Percentiles rank a stretch among this genome's conserved stretches.
Evolutionary conservation across 2,329 filamentous ascomycete genomes (phyloP).

Genomic region (Exophiala bonariae): DNA sequence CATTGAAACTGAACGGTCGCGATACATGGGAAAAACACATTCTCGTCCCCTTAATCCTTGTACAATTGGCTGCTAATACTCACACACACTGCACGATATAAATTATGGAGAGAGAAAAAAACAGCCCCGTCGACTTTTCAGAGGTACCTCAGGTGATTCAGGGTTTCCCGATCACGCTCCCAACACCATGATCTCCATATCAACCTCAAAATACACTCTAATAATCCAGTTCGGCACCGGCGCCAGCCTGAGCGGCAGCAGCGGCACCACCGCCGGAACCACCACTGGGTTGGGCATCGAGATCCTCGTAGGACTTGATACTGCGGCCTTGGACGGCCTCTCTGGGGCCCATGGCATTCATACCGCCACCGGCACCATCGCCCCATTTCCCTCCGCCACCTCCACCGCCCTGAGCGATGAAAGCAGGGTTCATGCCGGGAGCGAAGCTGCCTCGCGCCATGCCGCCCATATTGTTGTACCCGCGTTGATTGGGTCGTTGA

Average conservation of each 20-base stretch:
- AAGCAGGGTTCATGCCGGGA: slow-evolving; percentile 45
- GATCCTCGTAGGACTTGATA: slow-evolving; percentile 94
- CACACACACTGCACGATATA: no score
- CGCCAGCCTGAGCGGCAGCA: slow-evolving; percentile 17
- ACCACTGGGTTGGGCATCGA: slow-evolving; percentile 64
- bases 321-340: slow-evolving; percentile 92
- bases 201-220: no score
- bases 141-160: no score
- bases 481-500: slow-evolving; percentile 33
- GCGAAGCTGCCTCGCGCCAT: slow-evolving; percentile 40
- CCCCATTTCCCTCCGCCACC: slow-evolving; percentile 63
- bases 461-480: slow-evolving; percentile 33
- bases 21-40: no score
- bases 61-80: no score
- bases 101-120: no score
- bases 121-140: no score
- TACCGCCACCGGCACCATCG: slow-evolving; percentile 70
- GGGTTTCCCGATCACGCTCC: no score
- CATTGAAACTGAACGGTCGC: no score
- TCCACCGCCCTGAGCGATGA: slow-evolving; percentile 41
- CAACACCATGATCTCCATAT: no score
- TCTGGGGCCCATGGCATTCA: slow-evolving; percentile 73
- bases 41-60: no score
- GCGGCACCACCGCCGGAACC: slow-evolving; percentile 38
- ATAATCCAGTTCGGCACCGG: slow-evolving; percentile 25